These are phyloP conservation scores for Penicillium janthinellum DNA, from an alignment of 2,329 filamentous ascomycete genomes.

Conservation along the genomic window DNA sequence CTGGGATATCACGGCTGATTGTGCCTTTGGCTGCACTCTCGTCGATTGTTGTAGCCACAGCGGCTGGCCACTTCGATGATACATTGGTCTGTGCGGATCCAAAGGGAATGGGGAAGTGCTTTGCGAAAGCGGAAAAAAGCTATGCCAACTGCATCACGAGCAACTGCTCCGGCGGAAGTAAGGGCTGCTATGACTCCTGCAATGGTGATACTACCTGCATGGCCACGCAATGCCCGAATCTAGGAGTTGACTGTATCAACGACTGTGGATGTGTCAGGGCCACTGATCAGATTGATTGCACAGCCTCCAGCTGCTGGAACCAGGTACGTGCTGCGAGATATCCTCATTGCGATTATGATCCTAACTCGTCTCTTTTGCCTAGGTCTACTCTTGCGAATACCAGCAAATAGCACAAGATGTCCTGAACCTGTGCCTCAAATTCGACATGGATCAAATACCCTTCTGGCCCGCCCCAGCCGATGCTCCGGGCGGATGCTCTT, in stretches of 20 bases:
- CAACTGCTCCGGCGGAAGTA: slow-evolving; percentile 15
- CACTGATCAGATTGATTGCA: slow-evolving; percentile 14
- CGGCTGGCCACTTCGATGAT: slow-evolving; percentile 16
- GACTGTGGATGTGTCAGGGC: slow-evolving; percentile 17
- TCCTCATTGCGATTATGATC: neutral
- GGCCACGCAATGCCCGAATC: slow-evolving; percentile 7
- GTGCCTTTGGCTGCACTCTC: neutral
- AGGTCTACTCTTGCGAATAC: slow-evolving; percentile 17
- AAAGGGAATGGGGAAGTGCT: slow-evolving; percentile 15
- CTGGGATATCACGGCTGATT: neutral
- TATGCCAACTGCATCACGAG: slow-evolving; percentile 17
- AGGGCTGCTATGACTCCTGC: slow-evolving; percentile 12
- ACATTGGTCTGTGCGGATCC: slow-evolving; percentile 14
- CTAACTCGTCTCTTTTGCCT: neutral
- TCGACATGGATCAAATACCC: slow-evolving; percentile 13
- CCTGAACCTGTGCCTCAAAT: slow-evolving; percentile 3
- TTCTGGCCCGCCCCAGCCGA: slow-evolving; percentile 23
- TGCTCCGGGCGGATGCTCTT: slow-evolving; percentile 22
- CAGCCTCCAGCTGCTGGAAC: slow-evolving; percentile 21
- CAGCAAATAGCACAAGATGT: slow-evolving; percentile 11
- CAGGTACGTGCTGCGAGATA: slow-evolving; percentile 10
- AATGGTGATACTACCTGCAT: slow-evolving; percentile 14
- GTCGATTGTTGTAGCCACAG: neutral
- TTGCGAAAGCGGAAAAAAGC: slow-evolving; percentile 6
- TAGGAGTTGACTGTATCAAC: slow-evolving; percentile 20